These are phyloP conservation scores for Capsella bursapastoris DNA, from an alignment of 345 rosid species.

Conservation along the genomic window DNA sequence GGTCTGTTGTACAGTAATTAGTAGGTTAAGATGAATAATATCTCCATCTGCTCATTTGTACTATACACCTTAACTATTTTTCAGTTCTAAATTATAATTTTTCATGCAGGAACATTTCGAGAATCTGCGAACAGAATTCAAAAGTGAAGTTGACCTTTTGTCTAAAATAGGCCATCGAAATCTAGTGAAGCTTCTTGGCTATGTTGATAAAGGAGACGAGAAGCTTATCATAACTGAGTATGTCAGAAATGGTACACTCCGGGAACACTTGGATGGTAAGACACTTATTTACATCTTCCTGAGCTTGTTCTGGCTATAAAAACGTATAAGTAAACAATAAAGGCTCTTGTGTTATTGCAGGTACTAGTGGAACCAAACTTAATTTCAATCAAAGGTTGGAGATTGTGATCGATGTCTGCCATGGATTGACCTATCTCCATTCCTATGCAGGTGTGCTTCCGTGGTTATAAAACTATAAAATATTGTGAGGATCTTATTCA, in stretches of 20 bases:
- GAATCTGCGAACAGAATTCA: slow-evolving; percentile 72
- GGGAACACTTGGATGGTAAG: slow-evolving; percentile 97
- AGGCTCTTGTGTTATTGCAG: slow-evolving; percentile 48
- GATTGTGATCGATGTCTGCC: slow-evolving; percentile 91
- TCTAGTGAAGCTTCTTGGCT: slow-evolving; percentile 92
- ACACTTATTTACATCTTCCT: slow-evolving; percentile 3
- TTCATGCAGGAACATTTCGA: slow-evolving; percentile 70
- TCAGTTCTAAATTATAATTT: slow-evolving; percentile 8
- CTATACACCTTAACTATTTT: background rate
- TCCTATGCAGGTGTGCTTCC: slow-evolving; percentile 69
- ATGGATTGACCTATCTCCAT: slow-evolving; percentile 94
- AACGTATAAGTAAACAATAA: slow-evolving; percentile 11
- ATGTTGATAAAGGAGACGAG: slow-evolving; percentile 78
- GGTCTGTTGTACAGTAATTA: background rate
- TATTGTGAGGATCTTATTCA: background rate
- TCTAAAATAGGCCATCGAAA: slow-evolving; percentile 89
- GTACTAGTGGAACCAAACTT: slow-evolving; percentile 66
- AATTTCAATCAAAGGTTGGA: slow-evolving; percentile 93
- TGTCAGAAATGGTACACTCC: slow-evolving; percentile 88
- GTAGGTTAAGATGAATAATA: background rate
- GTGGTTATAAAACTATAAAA: background rate
- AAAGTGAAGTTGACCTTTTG: slow-evolving; percentile 92
- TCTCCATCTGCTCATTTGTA: background rate
- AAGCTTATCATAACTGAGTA: slow-evolving; percentile 93
- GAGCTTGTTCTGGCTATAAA: background rate